Conservation (phyloP, 2,329 filamentous ascomycete species). For the Pseudomassariella vexata region DNA sequence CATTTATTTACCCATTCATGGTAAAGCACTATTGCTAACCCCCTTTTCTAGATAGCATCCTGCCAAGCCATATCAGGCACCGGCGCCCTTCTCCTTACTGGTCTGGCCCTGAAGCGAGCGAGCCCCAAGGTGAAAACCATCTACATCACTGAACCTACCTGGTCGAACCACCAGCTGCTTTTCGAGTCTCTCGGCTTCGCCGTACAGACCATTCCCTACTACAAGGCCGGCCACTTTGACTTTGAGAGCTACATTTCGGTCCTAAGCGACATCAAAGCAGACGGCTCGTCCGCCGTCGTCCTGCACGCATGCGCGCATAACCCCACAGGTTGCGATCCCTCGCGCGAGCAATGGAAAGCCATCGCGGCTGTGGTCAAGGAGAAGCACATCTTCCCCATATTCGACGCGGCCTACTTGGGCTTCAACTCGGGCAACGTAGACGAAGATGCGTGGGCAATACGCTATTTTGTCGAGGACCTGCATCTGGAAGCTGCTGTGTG, state of each 20-base stretch:
- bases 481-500: conserved; percentile 47
- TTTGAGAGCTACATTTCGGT: conserved; percentile 22
- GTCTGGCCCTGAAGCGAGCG: conserved; percentile 22
- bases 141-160: conserved; percentile 33
- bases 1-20: too few species aligned
- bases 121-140: conserved; percentile 19
- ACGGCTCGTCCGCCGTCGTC: conserved; percentile 21
- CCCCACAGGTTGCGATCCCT: conserved; percentile 34
- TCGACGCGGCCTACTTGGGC: conserved; percentile 27
- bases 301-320: conserved; percentile 38
- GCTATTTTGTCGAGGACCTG: conserved; percentile 25
- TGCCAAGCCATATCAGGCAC: conserved; percentile 35
- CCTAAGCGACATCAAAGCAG: conserved; percentile 20
- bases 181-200: conserved; percentile 27
- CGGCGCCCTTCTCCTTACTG: conserved; percentile 30
- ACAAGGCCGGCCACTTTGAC: conserved; percentile 25
- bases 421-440: conserved; percentile 24
- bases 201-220: conserved; percentile 28
- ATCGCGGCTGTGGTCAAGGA: conserved; percentile 17
- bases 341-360: conserved; percentile 23
- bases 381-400: conserved; percentile 21
- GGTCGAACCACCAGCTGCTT: conserved; percentile 33
- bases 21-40: too few species aligned
- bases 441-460: conserved; percentile 24
- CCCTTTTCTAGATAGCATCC: conserved; percentile 5